Percentiles rank a stretch among this genome's conserved stretches.
These are phyloP conservation scores for Peterozyma toletana DNA, from an alignment of 805 yeast species.

Conservation along the genomic window DNA sequence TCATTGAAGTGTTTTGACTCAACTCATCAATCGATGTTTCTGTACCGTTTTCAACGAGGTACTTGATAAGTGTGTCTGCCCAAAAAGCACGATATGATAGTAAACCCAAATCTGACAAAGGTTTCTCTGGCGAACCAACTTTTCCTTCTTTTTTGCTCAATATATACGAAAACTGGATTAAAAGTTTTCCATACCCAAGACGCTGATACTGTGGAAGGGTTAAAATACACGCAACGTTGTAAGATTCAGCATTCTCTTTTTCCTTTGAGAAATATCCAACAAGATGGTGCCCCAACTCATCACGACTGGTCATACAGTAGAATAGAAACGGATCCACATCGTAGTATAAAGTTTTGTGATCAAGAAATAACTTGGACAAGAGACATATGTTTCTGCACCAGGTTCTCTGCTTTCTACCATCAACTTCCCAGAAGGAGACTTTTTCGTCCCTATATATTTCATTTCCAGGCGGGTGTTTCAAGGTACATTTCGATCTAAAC, in stretches of 20 bases:
- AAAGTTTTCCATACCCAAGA: slow-evolving; percentile 85
- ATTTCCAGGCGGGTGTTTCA: slow-evolving; percentile 97
- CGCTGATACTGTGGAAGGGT: slow-evolving; percentile 96
- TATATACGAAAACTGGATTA: slow-evolving; percentile 92
- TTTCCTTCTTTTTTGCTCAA: slow-evolving; percentile 83
- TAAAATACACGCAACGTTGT: slow-evolving; percentile 94
- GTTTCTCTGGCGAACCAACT: slow-evolving; percentile 96
- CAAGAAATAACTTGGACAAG: slow-evolving; percentile 82
- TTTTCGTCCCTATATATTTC: slow-evolving; percentile 91
- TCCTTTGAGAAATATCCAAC: slow-evolving; percentile 97
- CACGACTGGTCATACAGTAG: slow-evolving; percentile 90
- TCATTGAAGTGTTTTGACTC: slow-evolving; percentile 82
- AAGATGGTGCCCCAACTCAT: slow-evolving; percentile 87
- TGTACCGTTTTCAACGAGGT: slow-evolving; percentile 56
- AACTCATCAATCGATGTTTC: slow-evolving; percentile 81
- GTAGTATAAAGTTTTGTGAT: slow-evolving; percentile 92
- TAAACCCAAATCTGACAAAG: slow-evolving; percentile 89
- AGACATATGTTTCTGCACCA: slow-evolving; percentile 97
- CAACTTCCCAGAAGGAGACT: slow-evolving; percentile 94
- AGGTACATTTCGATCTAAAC: slow-evolving; percentile 77
- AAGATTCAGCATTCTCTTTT: slow-evolving; percentile 90
- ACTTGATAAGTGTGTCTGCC: slow-evolving; percentile 81
- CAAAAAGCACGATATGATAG: slow-evolving; percentile 92
- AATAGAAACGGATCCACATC: slow-evolving; percentile 97
- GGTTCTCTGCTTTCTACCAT: slow-evolving; percentile 90